These are phyloP conservation scores for Podila clonocystis DNA, from an alignment of 192 early-diverging fungal genomes.

Conservation along the genomic window DNA sequence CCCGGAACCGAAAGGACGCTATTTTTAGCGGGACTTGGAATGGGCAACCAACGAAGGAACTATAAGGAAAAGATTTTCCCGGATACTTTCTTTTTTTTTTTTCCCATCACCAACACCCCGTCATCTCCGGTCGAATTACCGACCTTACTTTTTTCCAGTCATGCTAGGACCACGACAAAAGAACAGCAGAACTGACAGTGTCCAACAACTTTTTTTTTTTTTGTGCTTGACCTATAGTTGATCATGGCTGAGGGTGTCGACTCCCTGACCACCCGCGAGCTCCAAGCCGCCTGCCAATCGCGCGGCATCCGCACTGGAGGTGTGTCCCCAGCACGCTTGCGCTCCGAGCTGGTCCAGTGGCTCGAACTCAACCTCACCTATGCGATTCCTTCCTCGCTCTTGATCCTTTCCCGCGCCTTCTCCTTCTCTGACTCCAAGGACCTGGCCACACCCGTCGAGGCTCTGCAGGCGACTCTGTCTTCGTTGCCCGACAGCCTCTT, in stretches of 20 bases:
- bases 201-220: too few relatives aligned
- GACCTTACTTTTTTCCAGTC: too few relatives aligned
- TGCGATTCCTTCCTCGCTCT: constrained; percentile 89
- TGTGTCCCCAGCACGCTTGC: constrained; percentile 88
- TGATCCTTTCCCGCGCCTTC: constrained; percentile 93
- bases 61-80: too few relatives aligned
- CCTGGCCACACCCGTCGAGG: constrained; percentile 68
- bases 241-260: constrained; percentile 90
- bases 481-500: constrained; percentile 92
- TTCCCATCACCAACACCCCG: too few relatives aligned
- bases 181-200: too few relatives aligned
- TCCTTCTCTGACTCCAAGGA: constrained; percentile 70
- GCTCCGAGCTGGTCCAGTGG: constrained; percentile 92
- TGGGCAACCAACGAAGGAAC: too few relatives aligned
- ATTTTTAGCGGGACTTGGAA: too few relatives aligned
- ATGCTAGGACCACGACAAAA: too few relatives aligned
- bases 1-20: too few relatives aligned
- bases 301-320: constrained; percentile 93
- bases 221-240: constrained; percentile 54
- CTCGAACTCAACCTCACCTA: constrained; percentile 93
- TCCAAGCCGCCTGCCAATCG: constrained; percentile 86
- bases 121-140: too few relatives aligned
- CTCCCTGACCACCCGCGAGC: constrained; percentile 86
- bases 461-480: constrained; percentile 91
- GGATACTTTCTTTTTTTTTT: too few relatives aligned